A percentile compares a stretch with the other conserved stretches of the same genome.
These are phyloP conservation scores for Xylariaceae sp. DNA, from an alignment of 2,329 filamentous ascomycete genomes.

Conservation along the genomic window DNA sequence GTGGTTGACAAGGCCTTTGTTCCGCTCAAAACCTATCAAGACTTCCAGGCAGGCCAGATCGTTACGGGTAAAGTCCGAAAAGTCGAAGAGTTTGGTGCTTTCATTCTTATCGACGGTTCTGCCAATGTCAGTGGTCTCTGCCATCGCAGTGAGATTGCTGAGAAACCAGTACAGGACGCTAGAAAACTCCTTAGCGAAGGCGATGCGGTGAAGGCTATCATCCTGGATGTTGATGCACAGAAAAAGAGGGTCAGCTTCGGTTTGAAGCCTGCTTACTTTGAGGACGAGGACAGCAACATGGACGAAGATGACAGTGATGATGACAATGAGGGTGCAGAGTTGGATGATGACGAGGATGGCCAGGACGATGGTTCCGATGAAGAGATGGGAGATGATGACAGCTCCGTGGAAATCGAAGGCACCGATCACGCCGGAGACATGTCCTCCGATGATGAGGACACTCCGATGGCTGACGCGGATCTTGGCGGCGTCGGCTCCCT, in stretches of 20 bases:
- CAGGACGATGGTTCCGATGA: slow-evolving; percentile 38
- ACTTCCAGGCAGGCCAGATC: slow-evolving; percentile 72
- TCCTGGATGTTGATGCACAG: slow-evolving; percentile 69
- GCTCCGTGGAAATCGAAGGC: slow-evolving; percentile 42
- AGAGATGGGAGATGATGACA: slow-evolving; percentile 42
- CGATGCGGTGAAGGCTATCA: slow-evolving; percentile 86
- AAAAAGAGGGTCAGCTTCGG: slow-evolving; percentile 82
- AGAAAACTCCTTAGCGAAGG: slow-evolving; percentile 84
- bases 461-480: slow-evolving; percentile 39
- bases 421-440: slow-evolving; percentile 39
- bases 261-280: slow-evolving; percentile 88
- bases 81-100: slow-evolving; percentile 91
- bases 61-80: slow-evolving; percentile 89
- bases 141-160: slow-evolving; percentile 87
- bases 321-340: slow-evolving; percentile 41
- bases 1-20: slow-evolving; percentile 74
- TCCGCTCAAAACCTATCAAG: slow-evolving; percentile 65
- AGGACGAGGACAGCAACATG: slow-evolving; percentile 51
- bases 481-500: slow-evolving; percentile 48
- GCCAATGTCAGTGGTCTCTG: slow-evolving; percentile 88
- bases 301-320: slow-evolving; percentile 39
- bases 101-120: slow-evolving; percentile 83
- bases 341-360: slow-evolving; percentile 33
- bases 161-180: slow-evolving; percentile 76
- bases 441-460: slow-evolving; percentile 39